These are phyloP conservation scores for Guyanaporus albipodus DNA, from an alignment of 768 basidiomycete genomes.

Conservation along the genomic window DNA sequence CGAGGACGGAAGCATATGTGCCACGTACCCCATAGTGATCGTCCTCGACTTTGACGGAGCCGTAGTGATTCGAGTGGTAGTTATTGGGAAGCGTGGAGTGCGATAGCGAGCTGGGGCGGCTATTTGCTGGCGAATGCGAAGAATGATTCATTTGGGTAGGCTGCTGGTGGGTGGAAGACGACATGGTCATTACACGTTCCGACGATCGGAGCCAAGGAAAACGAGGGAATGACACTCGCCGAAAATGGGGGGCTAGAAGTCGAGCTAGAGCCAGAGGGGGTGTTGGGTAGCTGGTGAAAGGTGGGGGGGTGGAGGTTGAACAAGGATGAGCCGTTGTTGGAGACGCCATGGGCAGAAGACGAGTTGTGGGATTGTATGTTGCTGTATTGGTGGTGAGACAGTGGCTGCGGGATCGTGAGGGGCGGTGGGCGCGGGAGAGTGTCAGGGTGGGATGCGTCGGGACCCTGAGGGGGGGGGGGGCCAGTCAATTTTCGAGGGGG, in stretches of 20 bases:
- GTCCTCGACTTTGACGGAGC: slow-evolving; percentile 64
- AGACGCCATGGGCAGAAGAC: slow-evolving; percentile 37
- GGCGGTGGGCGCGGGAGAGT: slow-evolving; percentile 46
- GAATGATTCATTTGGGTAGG: slow-evolving; percentile 64
- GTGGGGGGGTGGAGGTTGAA: slow-evolving; percentile 53
- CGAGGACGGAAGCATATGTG: too few relatives aligned
- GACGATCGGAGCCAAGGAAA: slow-evolving; percentile 27
- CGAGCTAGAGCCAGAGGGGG: slow-evolving; percentile 67
- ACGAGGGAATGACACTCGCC: slow-evolving; percentile 64
- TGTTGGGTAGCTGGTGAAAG: slow-evolving; percentile 62
- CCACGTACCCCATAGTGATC: slow-evolving; percentile 53
- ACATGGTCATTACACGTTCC: slow-evolving; percentile 53
- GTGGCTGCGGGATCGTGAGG: slow-evolving; percentile 57
- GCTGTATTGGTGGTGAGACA: slow-evolving; percentile 48
- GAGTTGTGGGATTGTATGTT: slow-evolving; percentile 38
- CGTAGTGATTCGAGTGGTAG: slow-evolving; percentile 47
- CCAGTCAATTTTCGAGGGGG: not conserved
- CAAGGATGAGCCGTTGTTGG: slow-evolving; percentile 38
- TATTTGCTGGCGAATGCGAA: slow-evolving; percentile 46
- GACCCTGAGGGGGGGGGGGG: slow-evolving; percentile 35
- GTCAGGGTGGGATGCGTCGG: slow-evolving; percentile 42
- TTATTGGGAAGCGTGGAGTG: slow-evolving; percentile 39
- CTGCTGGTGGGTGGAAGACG: slow-evolving; percentile 47
- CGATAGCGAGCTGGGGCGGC: slow-evolving; percentile 41
- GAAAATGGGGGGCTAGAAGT: slow-evolving; percentile 81